Percentiles rank a stretch among this genome's conserved stretches.
Evolutionary conservation across 495 filamentous ascomycete species (phyloP).

Genomic region (Penicillium cinerascens): DNA sequence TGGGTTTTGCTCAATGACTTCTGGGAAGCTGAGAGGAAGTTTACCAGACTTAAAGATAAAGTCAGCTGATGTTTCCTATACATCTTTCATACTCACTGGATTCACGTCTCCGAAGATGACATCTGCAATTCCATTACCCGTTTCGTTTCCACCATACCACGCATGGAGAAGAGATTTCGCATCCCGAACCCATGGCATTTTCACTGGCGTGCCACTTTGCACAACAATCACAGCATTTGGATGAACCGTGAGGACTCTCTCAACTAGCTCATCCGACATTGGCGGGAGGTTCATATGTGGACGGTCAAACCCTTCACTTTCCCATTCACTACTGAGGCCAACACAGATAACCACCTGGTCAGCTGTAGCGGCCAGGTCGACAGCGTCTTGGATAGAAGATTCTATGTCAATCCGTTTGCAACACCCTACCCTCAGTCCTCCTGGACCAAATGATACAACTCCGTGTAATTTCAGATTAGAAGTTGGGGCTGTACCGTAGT

Average conservation of each 20-base stretch:
- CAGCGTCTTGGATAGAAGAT: conserved; percentile 63
- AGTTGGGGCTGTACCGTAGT: conserved; percentile 63
- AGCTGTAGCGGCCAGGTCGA: conserved; percentile 55
- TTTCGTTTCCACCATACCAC: conserved; percentile 63
- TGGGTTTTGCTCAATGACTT: conserved; percentile 66
- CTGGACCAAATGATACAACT: conserved; percentile 56
- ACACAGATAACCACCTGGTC: conserved; percentile 78
- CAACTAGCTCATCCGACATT: conserved; percentile 59
- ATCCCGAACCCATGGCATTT: conserved; percentile 71
- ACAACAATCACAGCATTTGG: conserved; percentile 69
- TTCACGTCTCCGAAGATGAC: conserved; percentile 18
- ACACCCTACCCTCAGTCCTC: conserved; percentile 76
- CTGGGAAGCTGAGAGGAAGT: conserved; percentile 48
- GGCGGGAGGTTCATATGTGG: conserved; percentile 77
- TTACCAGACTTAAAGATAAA: background rate
- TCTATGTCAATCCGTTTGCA: conserved; percentile 63
- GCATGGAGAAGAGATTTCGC: conserved; percentile 64
- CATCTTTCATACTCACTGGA: conserved; percentile 18
- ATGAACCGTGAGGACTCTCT: conserved; percentile 61
- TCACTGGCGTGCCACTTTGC: conserved; percentile 73
- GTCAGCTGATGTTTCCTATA: background rate
- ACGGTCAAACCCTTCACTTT: conserved; percentile 84
- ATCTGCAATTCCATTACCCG: conserved; percentile 34
- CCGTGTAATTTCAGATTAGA: conserved; percentile 53
- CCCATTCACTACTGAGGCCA: conserved; percentile 82